Conservation (phyloP, 495 filamentous ascomycete species). For the Tirmania nivea region DNA sequence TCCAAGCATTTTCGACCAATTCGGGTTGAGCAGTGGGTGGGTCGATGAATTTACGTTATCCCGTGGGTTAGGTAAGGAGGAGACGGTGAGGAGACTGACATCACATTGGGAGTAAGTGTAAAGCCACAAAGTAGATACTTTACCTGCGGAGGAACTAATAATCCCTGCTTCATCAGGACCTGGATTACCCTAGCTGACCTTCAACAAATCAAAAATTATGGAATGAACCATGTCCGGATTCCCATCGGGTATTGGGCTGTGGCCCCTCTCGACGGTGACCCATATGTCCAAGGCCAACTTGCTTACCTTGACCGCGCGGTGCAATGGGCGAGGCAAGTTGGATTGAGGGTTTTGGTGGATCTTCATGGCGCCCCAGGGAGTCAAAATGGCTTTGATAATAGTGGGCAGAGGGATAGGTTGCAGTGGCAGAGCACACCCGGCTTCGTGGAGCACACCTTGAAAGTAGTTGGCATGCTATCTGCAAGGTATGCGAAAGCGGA, state of each 20-base stretch:
- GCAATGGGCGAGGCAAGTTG: conserved; percentile 39
- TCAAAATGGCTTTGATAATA: conserved; percentile 71
- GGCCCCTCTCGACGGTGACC: conserved; percentile 34
- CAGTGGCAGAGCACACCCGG: conserved; percentile 37
- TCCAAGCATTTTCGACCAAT: conserved; percentile 36
- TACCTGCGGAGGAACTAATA: conserved; percentile 6
- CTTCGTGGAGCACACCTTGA: conserved; percentile 34
- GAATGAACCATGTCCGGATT: conserved; percentile 58
- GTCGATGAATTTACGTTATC: conserved; percentile 44
- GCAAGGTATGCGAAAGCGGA: conserved; percentile 28
- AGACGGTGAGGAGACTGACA: conserved; percentile 26
- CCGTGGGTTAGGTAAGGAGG: conserved; percentile 27
- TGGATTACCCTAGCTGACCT: conserved; percentile 44
- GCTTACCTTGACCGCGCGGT: conserved; percentile 43
- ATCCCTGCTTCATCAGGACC: conserved; percentile 21
- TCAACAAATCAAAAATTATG: conserved; percentile 36
- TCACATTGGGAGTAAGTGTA: conserved; percentile 32
- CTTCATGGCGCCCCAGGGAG: conserved; percentile 56
- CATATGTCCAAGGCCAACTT: conserved; percentile 54
- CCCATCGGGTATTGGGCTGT: conserved; percentile 65
- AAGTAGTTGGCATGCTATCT: conserved; percentile 35
- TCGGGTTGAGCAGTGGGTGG: conserved; percentile 15
- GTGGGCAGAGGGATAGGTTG: conserved; percentile 40
- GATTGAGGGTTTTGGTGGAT: conserved; percentile 48
- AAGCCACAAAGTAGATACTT: not conserved